Base-by-base conservation (phyloP, 129 eudicot genomes). In the Tagetes patula region DNA sequence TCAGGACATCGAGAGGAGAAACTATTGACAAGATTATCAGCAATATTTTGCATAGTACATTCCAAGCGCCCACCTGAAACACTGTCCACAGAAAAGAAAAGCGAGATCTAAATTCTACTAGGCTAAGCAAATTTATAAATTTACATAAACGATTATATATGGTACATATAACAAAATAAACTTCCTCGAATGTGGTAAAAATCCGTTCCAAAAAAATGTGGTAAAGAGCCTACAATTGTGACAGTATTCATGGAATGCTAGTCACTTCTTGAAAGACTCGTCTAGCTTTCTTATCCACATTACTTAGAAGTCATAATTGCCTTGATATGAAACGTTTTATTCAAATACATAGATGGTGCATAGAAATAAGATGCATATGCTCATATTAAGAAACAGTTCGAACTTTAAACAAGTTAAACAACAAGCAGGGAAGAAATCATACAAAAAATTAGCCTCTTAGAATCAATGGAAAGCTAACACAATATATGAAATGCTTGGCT, bases 1-100 rank as follows among this genome's bases (percentile, higher is more conserved):
- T 91, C 70, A 82, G 80, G 74, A 71, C 80, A 65, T 27, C 85
- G 94, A 72, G 94, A 85, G 59, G 90, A 59, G 71, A 81, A 85
- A 32, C 80, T 85, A 81, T 90, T 94, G 67, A 69, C 80, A 76
- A 94, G 85, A 79, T 67, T 86, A 69, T 94, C 99, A 58, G 99
- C 99, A 61, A 94, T 88, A 74, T 94, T 94, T 82, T 94, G 99
- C 99, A 94, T 94, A 72, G 99, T 94, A 81, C 99, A 94, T 70
- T 94, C 99, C 76, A 90, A 78, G 58, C 99, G 96, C 47, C 99
- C 99, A 77, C 99, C 99, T 73, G 83, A 38, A 60, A 90, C 89
- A 78, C 99, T 94, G 79, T 53, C 48, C 64, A 59, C 72, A 70
- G 75, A 77, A 82, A 71, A 67, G 40, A 70, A 32, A 64, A 74